Percentiles rank a stretch among this genome's conserved stretches.
Evolutionary conservation across 1,284 basidiomycete genomes (phyloP).

Genomic region (Ganoderma leucocontextum): DNA sequence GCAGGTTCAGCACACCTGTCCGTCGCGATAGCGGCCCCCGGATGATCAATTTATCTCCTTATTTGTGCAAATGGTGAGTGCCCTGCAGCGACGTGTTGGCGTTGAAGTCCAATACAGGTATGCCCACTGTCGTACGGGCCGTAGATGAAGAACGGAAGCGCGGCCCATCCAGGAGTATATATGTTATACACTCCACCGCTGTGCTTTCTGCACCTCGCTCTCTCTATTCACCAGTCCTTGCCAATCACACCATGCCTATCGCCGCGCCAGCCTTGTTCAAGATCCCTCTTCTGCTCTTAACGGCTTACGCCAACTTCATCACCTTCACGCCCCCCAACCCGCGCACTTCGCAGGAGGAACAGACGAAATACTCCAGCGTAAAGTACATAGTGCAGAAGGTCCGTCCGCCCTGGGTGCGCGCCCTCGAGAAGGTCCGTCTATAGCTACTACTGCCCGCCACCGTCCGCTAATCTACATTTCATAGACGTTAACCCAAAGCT

Average conservation of each 20-base stretch:
- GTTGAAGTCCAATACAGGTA: slow-evolving; percentile 7
- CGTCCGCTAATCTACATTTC: slow-evolving; percentile 1
- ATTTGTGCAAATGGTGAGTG: slow-evolving; percentile 7
- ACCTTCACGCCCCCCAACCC: slow-evolving; percentile 30
- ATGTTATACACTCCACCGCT: not conserved
- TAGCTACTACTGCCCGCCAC: too few relatives aligned
- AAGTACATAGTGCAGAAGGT: slow-evolving; percentile 29
- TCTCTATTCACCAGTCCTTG: not conserved
- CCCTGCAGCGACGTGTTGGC: not conserved
- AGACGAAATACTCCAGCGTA: slow-evolving; percentile 25
- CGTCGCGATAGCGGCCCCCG: slow-evolving; percentile 20
- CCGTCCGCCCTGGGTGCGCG: slow-evolving; percentile 29
- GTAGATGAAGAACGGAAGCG: not conserved
- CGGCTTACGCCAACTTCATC: slow-evolving; percentile 28
- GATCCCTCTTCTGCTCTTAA: slow-evolving; percentile 25
- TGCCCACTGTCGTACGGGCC: not conserved
- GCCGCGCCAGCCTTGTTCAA: slow-evolving; percentile 15
- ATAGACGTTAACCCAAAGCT: slow-evolving; percentile 27
- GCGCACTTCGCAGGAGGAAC: slow-evolving; percentile 24
- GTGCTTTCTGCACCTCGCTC: not conserved
- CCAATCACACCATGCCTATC: slow-evolving; percentile 9
- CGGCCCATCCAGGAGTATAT: slow-evolving; percentile 3
- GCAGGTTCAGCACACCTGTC: slow-evolving; percentile 1
- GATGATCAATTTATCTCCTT: slow-evolving; percentile 3
- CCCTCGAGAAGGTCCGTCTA: slow-evolving; percentile 24